These are phyloP conservation scores for Discostella stelligeroides DNA, from an alignment of 108 stramenopile genomes.

Conservation along the genomic window DNA sequence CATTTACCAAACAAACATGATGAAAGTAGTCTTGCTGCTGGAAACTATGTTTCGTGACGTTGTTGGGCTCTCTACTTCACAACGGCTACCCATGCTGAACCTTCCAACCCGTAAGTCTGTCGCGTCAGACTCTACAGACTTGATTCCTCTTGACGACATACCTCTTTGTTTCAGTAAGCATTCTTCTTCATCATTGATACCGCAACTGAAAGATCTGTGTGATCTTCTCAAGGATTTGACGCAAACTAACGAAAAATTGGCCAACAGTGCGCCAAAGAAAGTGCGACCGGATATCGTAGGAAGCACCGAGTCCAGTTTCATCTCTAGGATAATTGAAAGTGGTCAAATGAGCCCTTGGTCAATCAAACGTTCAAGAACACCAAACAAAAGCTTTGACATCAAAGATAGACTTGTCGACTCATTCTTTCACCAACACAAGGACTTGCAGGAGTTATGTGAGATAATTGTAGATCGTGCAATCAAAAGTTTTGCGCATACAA, in stretches of 20 bases:
- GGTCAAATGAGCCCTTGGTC: constrained; percentile 23
- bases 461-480: constrained; percentile 53
- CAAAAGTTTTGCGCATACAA: constrained; percentile 43
- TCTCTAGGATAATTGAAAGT: constrained; percentile 47
- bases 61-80: constrained; percentile 46
- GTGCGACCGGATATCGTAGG: constrained; percentile 55
- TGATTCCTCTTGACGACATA: constrained; percentile 21
- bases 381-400: constrained; percentile 27
- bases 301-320: constrained; percentile 37
- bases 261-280: constrained; percentile 47
- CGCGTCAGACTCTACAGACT: not conserved
- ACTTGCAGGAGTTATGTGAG: constrained; percentile 68
- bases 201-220: constrained; percentile 63
- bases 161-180: constrained; percentile 51
- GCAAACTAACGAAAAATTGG: constrained; percentile 17
- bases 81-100: constrained; percentile 34
- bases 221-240: constrained; percentile 49
- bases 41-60: constrained; percentile 60
- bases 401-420: constrained; percentile 63
- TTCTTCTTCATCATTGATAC: constrained; percentile 45
- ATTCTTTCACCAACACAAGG: constrained; percentile 84
- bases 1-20: constrained; percentile 30
- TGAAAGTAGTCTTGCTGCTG: constrained; percentile 50
- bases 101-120: constrained; percentile 19
- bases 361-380: constrained; percentile 15